Percentiles rank a stretch among this genome's conserved stretches.
These are phyloP conservation scores for Sugiyamaella paludigena DNA, from an alignment of 1,139 yeast genomes.

Conservation along the genomic window DNA sequence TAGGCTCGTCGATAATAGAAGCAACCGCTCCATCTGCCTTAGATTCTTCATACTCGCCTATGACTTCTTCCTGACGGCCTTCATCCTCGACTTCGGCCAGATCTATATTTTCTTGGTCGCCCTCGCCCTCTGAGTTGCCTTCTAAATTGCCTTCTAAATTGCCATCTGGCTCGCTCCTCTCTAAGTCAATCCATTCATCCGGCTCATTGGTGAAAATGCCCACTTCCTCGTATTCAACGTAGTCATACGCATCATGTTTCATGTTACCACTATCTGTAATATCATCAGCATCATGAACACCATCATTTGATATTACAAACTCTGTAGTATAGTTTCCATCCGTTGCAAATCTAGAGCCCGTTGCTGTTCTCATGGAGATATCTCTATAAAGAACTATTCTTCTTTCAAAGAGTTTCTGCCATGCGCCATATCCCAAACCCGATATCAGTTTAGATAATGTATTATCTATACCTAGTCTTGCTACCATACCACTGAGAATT, in stretches of 20 bases:
- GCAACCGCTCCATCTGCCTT: no score
- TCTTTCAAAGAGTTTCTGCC: constrained; percentile 17
- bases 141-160: no score
- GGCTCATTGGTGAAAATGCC: background rate
- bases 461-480: constrained; percentile 8
- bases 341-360: background rate
- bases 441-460: constrained; percentile 16
- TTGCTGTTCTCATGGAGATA: background rate
- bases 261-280: no score
- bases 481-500: constrained; percentile 16
- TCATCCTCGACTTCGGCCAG: no score
- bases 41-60: no score
- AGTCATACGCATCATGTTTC: no score
- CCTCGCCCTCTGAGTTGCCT: no score
- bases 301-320: background rate
- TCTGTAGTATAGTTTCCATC: constrained; percentile 1
- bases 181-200: background rate
- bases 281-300: background rate
- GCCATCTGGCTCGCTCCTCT: background rate
- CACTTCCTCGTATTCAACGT: no score
- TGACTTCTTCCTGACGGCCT: no score
- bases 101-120: no score
- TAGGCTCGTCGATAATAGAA: no score
- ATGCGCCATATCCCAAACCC: constrained; percentile 21
- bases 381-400: constrained; percentile 22